Evolutionary conservation across 139 green algal genomes (phyloP).

Genomic region (Bryopsis sp.): DNA sequence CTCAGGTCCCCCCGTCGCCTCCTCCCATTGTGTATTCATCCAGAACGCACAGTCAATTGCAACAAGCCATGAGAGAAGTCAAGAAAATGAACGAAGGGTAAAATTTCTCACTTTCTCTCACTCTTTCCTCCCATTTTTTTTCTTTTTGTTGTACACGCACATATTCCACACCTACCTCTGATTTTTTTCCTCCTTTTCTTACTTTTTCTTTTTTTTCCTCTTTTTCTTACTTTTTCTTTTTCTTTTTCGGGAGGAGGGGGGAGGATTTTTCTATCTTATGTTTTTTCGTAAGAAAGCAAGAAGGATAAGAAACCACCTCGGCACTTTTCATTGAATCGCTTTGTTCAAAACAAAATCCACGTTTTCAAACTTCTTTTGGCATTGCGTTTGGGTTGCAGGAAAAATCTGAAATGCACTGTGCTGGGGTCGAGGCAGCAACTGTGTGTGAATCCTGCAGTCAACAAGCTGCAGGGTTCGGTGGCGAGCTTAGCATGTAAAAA

Average conservation of each 20-base stretch:
- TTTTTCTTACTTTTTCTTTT: no score
- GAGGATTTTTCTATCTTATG: no score
- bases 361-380: no score
- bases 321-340: no score
- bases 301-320: no score
- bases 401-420: slow-evolving; percentile 36
- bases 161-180: no score
- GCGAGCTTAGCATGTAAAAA: slow-evolving; percentile 69
- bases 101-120: background rate
- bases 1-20: slow-evolving; percentile 15
- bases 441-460: slow-evolving; percentile 58
- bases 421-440: slow-evolving; percentile 80
- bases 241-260: no score
- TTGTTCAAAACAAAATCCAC: no score
- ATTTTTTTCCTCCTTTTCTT: no score
- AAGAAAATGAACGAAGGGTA: slow-evolving; percentile 66
- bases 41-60: slow-evolving; percentile 89
- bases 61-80: slow-evolving; percentile 90
- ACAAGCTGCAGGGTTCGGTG: slow-evolving; percentile 26
- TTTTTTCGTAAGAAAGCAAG: no score
- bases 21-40: slow-evolving; percentile 84
- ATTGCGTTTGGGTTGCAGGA: background rate
- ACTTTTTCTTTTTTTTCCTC: no score
- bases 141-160: no score
- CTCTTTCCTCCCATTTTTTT: background rate